Base-by-base conservation (phyloP, 208 protist genomes). In the Leishmania guyanensis region DNA sequence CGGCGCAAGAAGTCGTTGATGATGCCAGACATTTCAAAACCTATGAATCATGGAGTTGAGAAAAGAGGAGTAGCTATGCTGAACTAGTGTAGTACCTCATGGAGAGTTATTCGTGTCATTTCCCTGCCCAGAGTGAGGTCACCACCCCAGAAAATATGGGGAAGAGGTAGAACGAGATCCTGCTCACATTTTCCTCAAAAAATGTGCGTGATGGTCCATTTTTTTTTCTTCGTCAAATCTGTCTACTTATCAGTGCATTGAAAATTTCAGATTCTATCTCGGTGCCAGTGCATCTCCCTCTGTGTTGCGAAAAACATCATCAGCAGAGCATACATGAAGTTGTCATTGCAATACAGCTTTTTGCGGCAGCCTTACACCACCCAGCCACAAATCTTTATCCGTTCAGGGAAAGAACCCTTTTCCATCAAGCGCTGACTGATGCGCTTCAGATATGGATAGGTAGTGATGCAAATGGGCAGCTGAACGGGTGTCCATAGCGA, bases 1-100 rank as follows among this genome's bases (percentile, higher is more conserved):
- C 89, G 85, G 33, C 71, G 82, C 76, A 95, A 78, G 87, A 94
- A 97, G 8, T 88, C 82, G 78, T 95, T 95, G n/a, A 97, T 88
- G 10, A 88, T 50, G 17, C 70, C 29, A 2, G 90, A 54, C 91
- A 95, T 95, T 17, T 65, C 20, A 51, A 64, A 50, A 9, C 1
- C 48, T 58, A 20, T 22, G n/a, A 54, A 69, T 53, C 39, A 9
- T 33, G 53, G 8, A 33, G 29, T 51, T 22, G 39, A 64, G 22
- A 71, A 66, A 51, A 60, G 66, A 79, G 68, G 72, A 66, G 68
- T 43, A 66, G 14, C 39, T 26, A 68, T 66, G 74, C 74, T 20
- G 68, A 26, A n/a, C 36, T 36, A 43, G 46, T 29, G 14, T 51
- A 26, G 14, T 48, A 53, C 43, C 9, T 16, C 29, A 72, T 72